These are phyloP conservation scores for Lasiosphaeria hispida DNA, from an alignment of 495 filamentous ascomycete genomes.

Conservation along the genomic window DNA sequence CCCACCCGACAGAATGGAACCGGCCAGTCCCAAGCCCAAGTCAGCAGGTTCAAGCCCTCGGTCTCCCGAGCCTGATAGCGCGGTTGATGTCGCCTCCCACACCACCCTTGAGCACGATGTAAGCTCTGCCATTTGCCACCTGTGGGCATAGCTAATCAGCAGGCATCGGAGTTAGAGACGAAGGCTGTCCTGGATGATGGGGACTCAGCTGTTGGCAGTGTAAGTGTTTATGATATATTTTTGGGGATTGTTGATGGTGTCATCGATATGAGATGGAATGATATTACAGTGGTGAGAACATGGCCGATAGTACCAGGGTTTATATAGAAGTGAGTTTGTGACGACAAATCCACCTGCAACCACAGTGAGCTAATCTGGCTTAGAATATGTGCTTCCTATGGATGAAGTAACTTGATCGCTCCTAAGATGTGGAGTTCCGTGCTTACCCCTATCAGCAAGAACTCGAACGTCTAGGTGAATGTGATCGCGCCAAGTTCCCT, in stretches of 20 bases:
- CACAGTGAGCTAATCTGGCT: not conserved
- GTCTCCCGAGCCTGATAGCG: too few relatives aligned
- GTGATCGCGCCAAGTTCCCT: not conserved
- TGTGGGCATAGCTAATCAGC: too few relatives aligned
- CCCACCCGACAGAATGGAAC: too few relatives aligned
- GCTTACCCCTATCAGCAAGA: slow-evolving; percentile 12
- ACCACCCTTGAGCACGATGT: too few relatives aligned
- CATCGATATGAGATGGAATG: slow-evolving; percentile 15
- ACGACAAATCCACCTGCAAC: too few relatives aligned
- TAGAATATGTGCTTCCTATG: slow-evolving; percentile 19
- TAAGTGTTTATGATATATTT: not conserved
- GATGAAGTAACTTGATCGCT: slow-evolving; percentile 8
- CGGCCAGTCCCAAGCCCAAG: too few relatives aligned
- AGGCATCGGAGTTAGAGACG: not conserved
- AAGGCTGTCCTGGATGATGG: not conserved
- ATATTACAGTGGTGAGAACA: slow-evolving; percentile 14
- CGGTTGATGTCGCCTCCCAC: too few relatives aligned
- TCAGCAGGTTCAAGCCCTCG: too few relatives aligned
- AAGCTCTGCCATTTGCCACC: too few relatives aligned
- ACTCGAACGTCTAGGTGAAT: slow-evolving; percentile 12
- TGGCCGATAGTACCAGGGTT: slow-evolving; percentile 14
- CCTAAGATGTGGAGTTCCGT: not conserved
- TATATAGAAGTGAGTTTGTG: too few relatives aligned
- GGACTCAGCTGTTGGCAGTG: slow-evolving; percentile 3
- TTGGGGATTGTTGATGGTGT: not conserved